Base-by-base conservation (phyloP, 805 yeast genomes). In the Yamadazyma akitaensis region DNA sequence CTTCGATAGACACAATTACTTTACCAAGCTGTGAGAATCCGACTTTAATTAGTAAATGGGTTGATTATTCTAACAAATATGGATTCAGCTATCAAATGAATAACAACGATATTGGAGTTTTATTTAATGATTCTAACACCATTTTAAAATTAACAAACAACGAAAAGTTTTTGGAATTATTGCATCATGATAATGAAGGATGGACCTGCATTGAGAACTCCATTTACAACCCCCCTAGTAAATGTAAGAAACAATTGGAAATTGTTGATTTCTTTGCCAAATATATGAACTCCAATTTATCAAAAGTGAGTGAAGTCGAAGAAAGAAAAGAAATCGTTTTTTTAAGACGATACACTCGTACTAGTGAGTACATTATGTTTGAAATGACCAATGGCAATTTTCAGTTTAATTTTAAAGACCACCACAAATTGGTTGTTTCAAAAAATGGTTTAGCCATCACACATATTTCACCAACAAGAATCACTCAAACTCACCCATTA, bases 351-450 rank as follows among this genome's bases (percentile, higher is more conserved):
- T 89, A 87, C 61, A 81, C 88, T 19, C 82, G 98, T 64, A 82
- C 84, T 44, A 78, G 82, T 39, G 84, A 82, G 51, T 88, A 80
- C 62, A 88, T 91, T 46, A 86, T 91, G 95, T 94, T 94, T 70
- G 92, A 89, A 64, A 70, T 94, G 71, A 88, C 96, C 60, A 88
- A 90, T 61, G 97, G 96, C 17, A 84, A 89, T 36, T 82, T 87
- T 65, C 99, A 94, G 65, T 91, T 91, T 71, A 94, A 94, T 68
- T 94, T 94, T 69, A 85, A 85, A 63, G 98, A 94, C 67, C 99
- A 94, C 61, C 91, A 86, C 67, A 94, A 94, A 67, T 69, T 91
- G 46, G 83, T 95, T 49, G 64, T 92, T 34, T 85, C 91, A 37
- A 84, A 84, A 55, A 73, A 79, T 46, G 97, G 96, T 18, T 75